Evolutionary conservation across 2,329 filamentous ascomycete species (phyloP).

Genomic region (Colletotrichum gloeosporioides): DNA sequence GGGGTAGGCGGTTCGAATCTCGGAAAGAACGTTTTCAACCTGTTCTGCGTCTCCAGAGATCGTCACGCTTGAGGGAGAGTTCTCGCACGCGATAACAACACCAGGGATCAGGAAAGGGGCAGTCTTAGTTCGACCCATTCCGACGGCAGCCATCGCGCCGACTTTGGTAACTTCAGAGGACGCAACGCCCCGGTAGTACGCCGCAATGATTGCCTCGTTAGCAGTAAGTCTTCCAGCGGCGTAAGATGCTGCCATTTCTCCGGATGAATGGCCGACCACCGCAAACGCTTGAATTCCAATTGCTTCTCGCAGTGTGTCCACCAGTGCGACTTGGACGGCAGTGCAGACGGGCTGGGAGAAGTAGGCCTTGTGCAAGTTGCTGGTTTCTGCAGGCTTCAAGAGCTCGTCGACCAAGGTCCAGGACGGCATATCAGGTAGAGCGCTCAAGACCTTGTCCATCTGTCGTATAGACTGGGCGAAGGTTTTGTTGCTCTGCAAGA

Average conservation of each 20-base stretch:
- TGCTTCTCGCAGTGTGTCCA: slow-evolving; percentile 36
- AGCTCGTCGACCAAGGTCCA: not conserved
- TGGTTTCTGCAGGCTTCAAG: not conserved
- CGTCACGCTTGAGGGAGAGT: not conserved
- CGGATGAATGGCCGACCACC: slow-evolving; percentile 47
- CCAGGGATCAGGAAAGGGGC: not conserved
- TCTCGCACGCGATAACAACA: slow-evolving; percentile 7
- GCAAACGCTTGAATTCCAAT: slow-evolving; percentile 34
- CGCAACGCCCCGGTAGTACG: slow-evolving; percentile 27
- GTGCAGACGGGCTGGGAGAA: slow-evolving; percentile 34
- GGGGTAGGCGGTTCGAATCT: slow-evolving; percentile 14
- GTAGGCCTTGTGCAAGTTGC: not conserved
- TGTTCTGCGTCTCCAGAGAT: not conserved
- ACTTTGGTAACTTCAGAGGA: slow-evolving; percentile 9
- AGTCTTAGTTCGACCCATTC: not conserved
- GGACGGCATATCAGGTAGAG: not conserved
- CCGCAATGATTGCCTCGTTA: slow-evolving; percentile 38
- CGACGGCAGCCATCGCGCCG: not conserved
- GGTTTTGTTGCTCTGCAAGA: slow-evolving; percentile 15
- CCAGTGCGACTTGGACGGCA: slow-evolving; percentile 43
- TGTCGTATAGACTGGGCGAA: slow-evolving; percentile 7
- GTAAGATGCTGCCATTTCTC: slow-evolving; percentile 52
- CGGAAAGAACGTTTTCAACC: not conserved
- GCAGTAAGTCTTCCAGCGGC: slow-evolving; percentile 38
- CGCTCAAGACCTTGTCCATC: slow-evolving; percentile 18